Conservation (phyloP, 1,284 basidiomycete genomes). For the Flammula alnicola region DNA sequence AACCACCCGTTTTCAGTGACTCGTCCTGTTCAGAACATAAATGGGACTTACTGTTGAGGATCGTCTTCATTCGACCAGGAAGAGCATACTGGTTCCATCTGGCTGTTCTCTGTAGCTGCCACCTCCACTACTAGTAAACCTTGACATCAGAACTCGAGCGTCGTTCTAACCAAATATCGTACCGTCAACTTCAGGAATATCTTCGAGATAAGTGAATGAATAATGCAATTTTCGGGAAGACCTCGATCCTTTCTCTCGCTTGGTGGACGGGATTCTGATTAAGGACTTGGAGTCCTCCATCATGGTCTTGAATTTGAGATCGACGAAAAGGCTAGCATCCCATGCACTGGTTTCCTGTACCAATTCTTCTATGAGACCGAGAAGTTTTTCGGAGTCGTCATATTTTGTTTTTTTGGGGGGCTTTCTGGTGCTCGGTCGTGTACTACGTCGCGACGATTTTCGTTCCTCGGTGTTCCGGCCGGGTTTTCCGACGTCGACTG, state of each 20-base stretch:
- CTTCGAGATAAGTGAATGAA: conserved; percentile 17
- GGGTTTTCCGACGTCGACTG: not conserved
- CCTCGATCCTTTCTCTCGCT: not conserved
- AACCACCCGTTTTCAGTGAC: too few relatives aligned
- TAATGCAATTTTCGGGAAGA: not conserved
- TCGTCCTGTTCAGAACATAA: too few relatives aligned
- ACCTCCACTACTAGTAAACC: too few relatives aligned
- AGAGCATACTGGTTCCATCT: too few relatives aligned
- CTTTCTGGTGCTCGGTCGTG: not conserved
- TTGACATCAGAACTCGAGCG: too few relatives aligned
- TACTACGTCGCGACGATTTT: not conserved
- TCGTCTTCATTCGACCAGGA: too few relatives aligned
- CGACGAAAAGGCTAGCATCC: conserved; percentile 50
- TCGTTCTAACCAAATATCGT: too few relatives aligned
- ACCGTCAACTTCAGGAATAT: conserved; percentile 26
- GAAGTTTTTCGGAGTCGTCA: conserved; percentile 36
- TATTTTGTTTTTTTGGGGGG: conserved; percentile 5
- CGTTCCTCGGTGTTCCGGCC: not conserved
- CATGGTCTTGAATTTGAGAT: conserved; percentile 48
- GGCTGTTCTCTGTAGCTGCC: too few relatives aligned
- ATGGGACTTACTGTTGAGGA: too few relatives aligned
- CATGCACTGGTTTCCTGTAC: conserved; percentile 52
- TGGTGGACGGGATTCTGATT: not conserved
- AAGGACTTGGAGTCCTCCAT: conserved; percentile 37
- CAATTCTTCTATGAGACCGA: conserved; percentile 49